These are phyloP conservation scores for Zygosaccharomyces pseudobailii DNA, from an alignment of 1,139 yeast genomes.

Conservation along the genomic window DNA sequence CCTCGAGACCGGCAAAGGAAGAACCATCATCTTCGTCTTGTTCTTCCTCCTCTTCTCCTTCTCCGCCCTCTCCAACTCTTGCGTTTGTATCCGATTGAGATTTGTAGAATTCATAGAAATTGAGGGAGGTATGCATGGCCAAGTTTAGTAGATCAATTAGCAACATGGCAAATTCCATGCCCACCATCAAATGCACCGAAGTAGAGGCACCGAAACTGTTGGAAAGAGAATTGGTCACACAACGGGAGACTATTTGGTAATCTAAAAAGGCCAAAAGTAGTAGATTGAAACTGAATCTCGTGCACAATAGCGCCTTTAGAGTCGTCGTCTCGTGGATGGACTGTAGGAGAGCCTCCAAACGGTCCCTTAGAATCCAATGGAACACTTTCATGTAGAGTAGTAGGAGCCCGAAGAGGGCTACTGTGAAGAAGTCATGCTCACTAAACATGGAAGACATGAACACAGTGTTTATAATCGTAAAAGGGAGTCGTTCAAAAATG, in stretches of 20 bases:
- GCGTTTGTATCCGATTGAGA: slow-evolving; percentile 12
- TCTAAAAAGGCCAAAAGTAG: slow-evolving; percentile 47
- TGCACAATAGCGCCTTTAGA: slow-evolving; percentile 31
- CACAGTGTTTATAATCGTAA: slow-evolving; percentile 62
- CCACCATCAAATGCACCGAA: slow-evolving; percentile 55
- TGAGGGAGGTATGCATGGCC: slow-evolving; percentile 39
- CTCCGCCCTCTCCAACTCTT: slow-evolving; percentile 17
- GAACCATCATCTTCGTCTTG: slow-evolving; percentile 24
- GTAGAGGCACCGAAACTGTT: slow-evolving; percentile 38
- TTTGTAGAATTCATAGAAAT: slow-evolving; percentile 49
- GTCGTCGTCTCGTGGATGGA: slow-evolving; percentile 35
- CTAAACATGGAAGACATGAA: slow-evolving; percentile 60
- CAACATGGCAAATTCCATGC: slow-evolving; percentile 70
- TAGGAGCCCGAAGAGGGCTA: slow-evolving; percentile 37
- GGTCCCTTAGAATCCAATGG: slow-evolving; percentile 67
- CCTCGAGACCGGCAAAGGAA: slow-evolving; percentile 55
- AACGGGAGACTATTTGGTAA: slow-evolving; percentile 46
- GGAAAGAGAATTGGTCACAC: slow-evolving; percentile 36
- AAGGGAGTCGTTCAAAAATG: slow-evolving; percentile 60
- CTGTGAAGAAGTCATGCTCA: slow-evolving; percentile 50
- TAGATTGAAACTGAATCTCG: slow-evolving; percentile 40
- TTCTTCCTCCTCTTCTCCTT: slow-evolving; percentile 7
- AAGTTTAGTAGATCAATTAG: slow-evolving; percentile 47
- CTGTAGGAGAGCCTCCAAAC: slow-evolving; percentile 52
- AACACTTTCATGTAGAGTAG: slow-evolving; percentile 59